Evolutionary conservation across 495 filamentous ascomycete genomes (phyloP), one percentile per base, ranked within the genome.

Genomic region (Friedmanniomyces endolithicus): DNA sequence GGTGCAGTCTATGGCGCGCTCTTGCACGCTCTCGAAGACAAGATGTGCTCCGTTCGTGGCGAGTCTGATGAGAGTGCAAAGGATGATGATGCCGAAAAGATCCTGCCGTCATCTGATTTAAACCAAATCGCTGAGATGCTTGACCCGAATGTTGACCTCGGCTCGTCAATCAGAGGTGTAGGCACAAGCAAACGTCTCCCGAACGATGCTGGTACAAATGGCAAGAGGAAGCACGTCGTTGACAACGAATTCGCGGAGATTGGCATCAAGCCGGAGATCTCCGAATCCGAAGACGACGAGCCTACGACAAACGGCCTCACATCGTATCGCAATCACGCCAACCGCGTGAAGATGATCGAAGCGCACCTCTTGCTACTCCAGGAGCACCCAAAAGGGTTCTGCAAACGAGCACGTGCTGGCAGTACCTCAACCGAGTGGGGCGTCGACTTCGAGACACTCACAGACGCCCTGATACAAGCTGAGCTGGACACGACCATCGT

Each of bases 401-500:
- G 84, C 37, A 78, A 74, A 16, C 80, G 77, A 52, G 75, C 73
- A 58, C 75, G 75, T 20, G 69, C 64, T 23, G 65, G 67, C 20
- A 82, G 83, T 20, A n/a, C 27, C 11, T 66, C 74, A n/a, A 75
- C 81, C 11, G 79, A 84, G 63, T 97, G 87, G 86, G 83, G 77
- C 11, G 73, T 97, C 20, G 78, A 89, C 60, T 95, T 89, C 63
- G 76, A 75, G 22, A 75, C 75, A 2, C 71, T 97, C 0, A 75
- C 84, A 25, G 75, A 78, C 23, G 72, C 77, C 51, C 69, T 96
- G 37, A 80, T 82, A 45, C 80, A 86, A 56, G 61, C 77, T 17
- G 86, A 95, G 65, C 69, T 97, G 9, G 86, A 95, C 60, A 78
- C 78, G 25, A 82, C 86, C 23, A 80, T 96, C 43, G 77, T 82